Base-by-base conservation (phyloP, 2,329 filamentous ascomycete genomes). In the Pseudogymnoascus sp. region DNA sequence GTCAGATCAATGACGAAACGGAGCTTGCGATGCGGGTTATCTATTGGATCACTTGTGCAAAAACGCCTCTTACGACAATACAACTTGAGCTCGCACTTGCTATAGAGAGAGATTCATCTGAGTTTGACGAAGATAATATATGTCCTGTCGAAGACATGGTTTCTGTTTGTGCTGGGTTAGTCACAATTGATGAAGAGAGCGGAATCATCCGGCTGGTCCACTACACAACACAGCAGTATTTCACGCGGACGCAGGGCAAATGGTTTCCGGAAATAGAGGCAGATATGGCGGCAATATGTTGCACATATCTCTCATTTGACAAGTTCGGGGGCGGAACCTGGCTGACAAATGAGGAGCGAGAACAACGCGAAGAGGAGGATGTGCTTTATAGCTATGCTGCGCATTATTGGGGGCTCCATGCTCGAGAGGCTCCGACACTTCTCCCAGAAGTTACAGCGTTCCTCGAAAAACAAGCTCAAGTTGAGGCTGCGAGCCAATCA, bases 141-240 rank as follows among this genome's bases (percentile, higher is more conserved):
- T 43, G 65, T 2, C 60, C 64, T 1, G n/a, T 64, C 2, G 60
- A 61, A 60, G 60, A 61, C 32, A 60, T 59, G 32, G 54, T 63
- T 2, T 60, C 59, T 14, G 59, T 64, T 4, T 70, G 68, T 43
- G 61, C 60, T 20, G 66, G 67, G 8, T 47, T 70, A 9, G 64
- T 68, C 25, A 64, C 60, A 5, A 30, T 69, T 16, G 67, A 69
- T 35, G 30, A 32, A 35, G 54, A 65, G 35, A 62, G 62, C 14
- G 67, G 61, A 18, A 34, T 63, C 8, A 65, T 59, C 6, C 58
- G 66, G 9, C 57, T 69, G 7, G 62, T 67, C 4, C 67, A 69
- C 60, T 65, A 65, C 60, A 69, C 32, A 58, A 65, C 76, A 1
- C 73, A 78, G 39, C 71, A 79, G 34, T 80, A 77, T 64, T 73